Evolutionary conservation across 148 eudicot species (phyloP).

Genomic region (Nyssa sinensis): DNA sequence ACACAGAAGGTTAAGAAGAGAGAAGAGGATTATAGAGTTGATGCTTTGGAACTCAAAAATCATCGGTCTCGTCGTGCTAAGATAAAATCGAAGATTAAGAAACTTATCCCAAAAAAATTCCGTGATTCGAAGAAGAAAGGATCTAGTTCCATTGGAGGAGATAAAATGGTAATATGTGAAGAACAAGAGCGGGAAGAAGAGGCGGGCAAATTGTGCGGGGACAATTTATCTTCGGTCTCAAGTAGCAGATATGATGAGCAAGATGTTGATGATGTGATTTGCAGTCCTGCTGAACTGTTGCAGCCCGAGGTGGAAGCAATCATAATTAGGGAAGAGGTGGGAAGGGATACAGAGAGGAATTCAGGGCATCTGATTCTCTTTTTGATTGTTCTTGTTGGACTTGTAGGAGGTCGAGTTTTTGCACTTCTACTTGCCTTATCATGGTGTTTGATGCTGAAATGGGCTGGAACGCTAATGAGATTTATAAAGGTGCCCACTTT

Average conservation of each 20-base stretch:
- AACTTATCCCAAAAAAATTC: constrained; percentile 41
- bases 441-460: constrained; percentile 48
- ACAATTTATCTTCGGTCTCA: constrained; percentile 17
- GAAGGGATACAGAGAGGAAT: constrained; percentile 5
- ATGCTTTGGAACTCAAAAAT: constrained; percentile 1
- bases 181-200: constrained; percentile 15
- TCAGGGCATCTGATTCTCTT: constrained; percentile 29
- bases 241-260: constrained; percentile 8
- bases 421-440: constrained; percentile 50
- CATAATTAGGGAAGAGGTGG: too few species aligned
- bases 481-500: constrained; percentile 2
- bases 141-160: neutral
- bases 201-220: too few species aligned
- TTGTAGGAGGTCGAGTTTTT: constrained; percentile 45
- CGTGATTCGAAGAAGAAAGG: constrained; percentile 24
- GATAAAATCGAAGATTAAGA: constrained; percentile 58
- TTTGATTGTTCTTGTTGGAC: constrained; percentile 58
- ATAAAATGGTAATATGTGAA: neutral
- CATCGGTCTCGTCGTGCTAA: constrained; percentile 20
- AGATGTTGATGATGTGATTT: neutral
- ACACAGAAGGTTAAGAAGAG: neutral
- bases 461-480: constrained; percentile 14
- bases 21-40: constrained; percentile 20
- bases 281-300: too few species aligned
- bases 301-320: too few species aligned